A percentile compares a stretch with the other conserved stretches of the same genome.
These are phyloP conservation scores for Xylaria sp. DNA, from an alignment of 495 filamentous ascomycete species.

Conservation along the genomic window DNA sequence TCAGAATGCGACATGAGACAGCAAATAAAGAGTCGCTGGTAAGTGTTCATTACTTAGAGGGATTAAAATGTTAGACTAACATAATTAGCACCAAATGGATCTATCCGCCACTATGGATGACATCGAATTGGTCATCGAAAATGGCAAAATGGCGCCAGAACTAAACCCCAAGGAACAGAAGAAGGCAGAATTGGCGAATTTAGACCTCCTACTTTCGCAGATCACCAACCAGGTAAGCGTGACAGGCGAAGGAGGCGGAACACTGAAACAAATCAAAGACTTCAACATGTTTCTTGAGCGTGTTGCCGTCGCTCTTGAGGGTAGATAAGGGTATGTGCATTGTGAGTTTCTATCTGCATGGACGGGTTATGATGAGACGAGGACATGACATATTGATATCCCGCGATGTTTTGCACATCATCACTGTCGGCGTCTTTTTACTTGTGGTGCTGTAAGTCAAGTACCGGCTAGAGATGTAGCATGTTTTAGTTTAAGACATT, in stretches of 20 bases:
- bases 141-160: slow-evolving; percentile 49
- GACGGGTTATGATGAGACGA: slow-evolving; percentile 15
- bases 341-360: background rate
- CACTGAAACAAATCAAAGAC: slow-evolving; percentile 59
- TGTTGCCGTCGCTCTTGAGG: slow-evolving; percentile 56
- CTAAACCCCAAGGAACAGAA: slow-evolving; percentile 47
- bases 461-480: background rate
- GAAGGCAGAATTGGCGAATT: slow-evolving; percentile 49
- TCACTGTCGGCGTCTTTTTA: background rate
- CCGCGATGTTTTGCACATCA: background rate
- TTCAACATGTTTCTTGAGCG: slow-evolving; percentile 65
- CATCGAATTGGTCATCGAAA: slow-evolving; percentile 60
- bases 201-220: slow-evolving; percentile 57
- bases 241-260: slow-evolving; percentile 52
- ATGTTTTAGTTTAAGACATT: background rate
- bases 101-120: slow-evolving; percentile 62
- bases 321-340: slow-evolving; percentile 31
- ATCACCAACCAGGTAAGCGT: slow-evolving; percentile 54
- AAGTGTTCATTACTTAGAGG: slow-evolving; percentile 24
- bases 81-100: slow-evolving; percentile 49
- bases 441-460: background rate
- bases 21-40: slow-evolving; percentile 56
- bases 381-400: slow-evolving; percentile 10
- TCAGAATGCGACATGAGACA: slow-evolving; percentile 65
- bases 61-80: slow-evolving; percentile 22